These are phyloP conservation scores for Naganishia cerealis DNA, from an alignment of 1,284 basidiomycete genomes.

Conservation along the genomic window DNA sequence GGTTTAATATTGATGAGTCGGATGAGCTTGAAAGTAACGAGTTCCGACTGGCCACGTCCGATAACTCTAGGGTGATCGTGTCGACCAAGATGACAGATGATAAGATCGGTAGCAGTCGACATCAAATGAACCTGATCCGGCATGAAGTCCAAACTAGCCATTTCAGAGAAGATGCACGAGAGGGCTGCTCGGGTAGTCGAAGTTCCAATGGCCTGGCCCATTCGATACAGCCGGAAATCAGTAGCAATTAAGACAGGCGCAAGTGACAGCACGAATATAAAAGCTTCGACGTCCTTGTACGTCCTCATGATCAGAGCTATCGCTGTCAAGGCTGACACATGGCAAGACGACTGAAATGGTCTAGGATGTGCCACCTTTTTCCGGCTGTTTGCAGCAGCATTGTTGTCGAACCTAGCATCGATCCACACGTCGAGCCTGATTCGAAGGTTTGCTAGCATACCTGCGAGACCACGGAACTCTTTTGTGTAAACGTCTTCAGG, in stretches of 20 bases:
- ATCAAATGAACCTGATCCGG: constrained; percentile 24
- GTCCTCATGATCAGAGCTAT: constrained; percentile 25
- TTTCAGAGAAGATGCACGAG: constrained; percentile 22
- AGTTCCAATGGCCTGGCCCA: constrained; percentile 25
- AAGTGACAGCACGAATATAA: constrained; percentile 25
- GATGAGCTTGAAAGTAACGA: constrained; percentile 24
- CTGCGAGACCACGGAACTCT: constrained; percentile 18
- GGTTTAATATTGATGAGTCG: constrained; percentile 26
- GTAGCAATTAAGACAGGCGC: constrained; percentile 22
- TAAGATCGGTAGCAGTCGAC: constrained; percentile 12
- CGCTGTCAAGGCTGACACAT: constrained; percentile 24
- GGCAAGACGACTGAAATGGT: constrained; percentile 23
- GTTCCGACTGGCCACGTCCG: constrained; percentile 17
- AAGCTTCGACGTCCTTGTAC: constrained; percentile 20
- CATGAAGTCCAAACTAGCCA: constrained; percentile 27
- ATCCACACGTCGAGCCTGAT: constrained; percentile 22
- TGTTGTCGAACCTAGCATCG: neutral
- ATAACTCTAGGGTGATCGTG: constrained; percentile 19
- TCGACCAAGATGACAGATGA: constrained; percentile 25
- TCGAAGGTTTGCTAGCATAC: constrained; percentile 18
- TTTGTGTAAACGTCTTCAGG: constrained; percentile 18
- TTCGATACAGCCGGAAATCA: constrained; percentile 23
- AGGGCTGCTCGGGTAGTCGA: constrained; percentile 15
- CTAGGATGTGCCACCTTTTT: constrained; percentile 19
- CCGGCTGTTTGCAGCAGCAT: neutral